These are phyloP conservation scores for Epicoccum nigrum DNA, from an alignment of 2,329 filamentous ascomycete genomes.

Conservation along the genomic window DNA sequence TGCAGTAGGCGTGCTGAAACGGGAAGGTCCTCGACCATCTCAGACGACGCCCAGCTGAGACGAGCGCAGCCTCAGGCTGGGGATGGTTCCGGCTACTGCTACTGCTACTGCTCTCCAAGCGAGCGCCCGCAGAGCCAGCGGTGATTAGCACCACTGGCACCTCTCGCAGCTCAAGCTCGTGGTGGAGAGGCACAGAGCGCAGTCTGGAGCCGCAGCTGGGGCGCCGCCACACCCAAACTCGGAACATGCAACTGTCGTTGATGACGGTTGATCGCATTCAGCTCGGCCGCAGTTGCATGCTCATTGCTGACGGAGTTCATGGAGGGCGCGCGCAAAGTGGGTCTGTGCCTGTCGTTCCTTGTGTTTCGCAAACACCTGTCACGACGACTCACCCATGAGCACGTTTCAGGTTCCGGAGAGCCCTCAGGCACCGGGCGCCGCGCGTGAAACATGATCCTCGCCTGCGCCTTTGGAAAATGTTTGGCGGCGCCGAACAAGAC, in stretches of 20 bases:
- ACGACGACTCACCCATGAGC: conserved; percentile 4
- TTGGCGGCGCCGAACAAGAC: conserved; percentile 1
- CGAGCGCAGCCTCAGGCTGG: conserved; percentile 27
- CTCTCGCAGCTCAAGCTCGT: background rate
- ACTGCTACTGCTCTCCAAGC: background rate
- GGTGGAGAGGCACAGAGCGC: no score
- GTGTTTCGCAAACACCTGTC: conserved; percentile 9
- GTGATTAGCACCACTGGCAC: no score
- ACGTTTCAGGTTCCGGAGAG: conserved; percentile 14
- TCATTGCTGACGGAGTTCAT: background rate
- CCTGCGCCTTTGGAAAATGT: background rate
- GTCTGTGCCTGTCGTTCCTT: background rate
- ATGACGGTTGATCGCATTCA: background rate
- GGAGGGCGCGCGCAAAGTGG: background rate
- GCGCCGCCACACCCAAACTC: background rate
- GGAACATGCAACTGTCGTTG: background rate
- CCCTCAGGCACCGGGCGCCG: conserved; percentile 3
- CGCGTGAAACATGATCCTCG: conserved; percentile 11
- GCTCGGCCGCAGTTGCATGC: background rate
- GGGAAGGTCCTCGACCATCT: conserved; percentile 27
- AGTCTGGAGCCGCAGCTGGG: conserved; percentile 2
- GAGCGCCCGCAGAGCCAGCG: background rate
- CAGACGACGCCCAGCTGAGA: conserved; percentile 30
- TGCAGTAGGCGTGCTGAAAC: conserved; percentile 35
- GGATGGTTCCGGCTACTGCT: no score